Conservation (phyloP, 352 stramenopile species). For the Phytophthora parvispora region DNA sequence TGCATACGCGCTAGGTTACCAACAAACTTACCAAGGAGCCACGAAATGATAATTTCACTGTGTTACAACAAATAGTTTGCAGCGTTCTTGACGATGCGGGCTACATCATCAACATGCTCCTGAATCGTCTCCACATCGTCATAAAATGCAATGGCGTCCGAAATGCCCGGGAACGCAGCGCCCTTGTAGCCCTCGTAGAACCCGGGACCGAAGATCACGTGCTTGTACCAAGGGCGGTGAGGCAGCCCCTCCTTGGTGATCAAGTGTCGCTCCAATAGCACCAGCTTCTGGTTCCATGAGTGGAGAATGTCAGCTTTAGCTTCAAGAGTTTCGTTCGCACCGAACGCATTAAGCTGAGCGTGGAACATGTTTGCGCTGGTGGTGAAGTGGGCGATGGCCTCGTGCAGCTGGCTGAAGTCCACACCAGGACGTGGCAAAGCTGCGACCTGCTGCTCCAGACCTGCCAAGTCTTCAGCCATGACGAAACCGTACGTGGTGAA, state of each 20-base stretch:
- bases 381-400: slow-evolving; percentile 44
- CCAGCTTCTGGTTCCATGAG: slow-evolving; percentile 42
- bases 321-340: too few species aligned
- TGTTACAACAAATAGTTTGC: too few species aligned
- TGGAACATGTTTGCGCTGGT: slow-evolving; percentile 37
- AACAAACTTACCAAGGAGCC: too few species aligned
- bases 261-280: slow-evolving; percentile 43
- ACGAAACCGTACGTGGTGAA: slow-evolving; percentile 74
- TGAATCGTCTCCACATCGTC: slow-evolving; percentile 37
- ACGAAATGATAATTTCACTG: too few species aligned
- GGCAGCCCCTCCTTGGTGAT: slow-evolving; percentile 39
- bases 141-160: slow-evolving; percentile 36
- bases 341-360: slow-evolving; percentile 25
- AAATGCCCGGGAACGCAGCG: slow-evolving; percentile 28
- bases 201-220: slow-evolving; percentile 53
- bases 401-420: slow-evolving; percentile 38
- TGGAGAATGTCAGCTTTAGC: too few species aligned
- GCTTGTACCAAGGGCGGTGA: slow-evolving; percentile 50
- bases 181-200: slow-evolving; percentile 55
- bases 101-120: slow-evolving; percentile 44
- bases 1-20: too few species aligned
- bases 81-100: slow-evolving; percentile 32
- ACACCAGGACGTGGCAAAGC: slow-evolving; percentile 32
- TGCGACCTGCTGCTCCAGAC: slow-evolving; percentile 36
- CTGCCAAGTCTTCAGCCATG: slow-evolving; percentile 57